Conservation (phyloP, 768 basidiomycete genomes). For the Dentipellis fragilis region DNA sequence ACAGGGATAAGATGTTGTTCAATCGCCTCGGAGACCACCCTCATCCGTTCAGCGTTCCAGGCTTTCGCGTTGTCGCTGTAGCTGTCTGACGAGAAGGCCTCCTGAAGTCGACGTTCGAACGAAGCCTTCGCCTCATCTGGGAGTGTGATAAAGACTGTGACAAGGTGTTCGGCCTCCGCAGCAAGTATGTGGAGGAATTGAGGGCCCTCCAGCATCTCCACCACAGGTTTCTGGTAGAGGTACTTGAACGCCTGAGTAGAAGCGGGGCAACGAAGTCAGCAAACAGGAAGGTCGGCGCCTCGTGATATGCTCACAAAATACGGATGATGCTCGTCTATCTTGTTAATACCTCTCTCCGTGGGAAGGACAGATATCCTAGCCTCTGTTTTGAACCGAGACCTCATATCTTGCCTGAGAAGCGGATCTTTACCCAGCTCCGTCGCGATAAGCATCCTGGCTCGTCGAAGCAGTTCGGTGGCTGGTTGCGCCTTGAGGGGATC, state of each 20-base stretch:
- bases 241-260: slow-evolving; percentile 85
- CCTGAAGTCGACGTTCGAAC: slow-evolving; percentile 66
- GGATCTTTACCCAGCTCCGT: slow-evolving; percentile 94
- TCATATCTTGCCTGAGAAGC: slow-evolving; percentile 66
- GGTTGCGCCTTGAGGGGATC: slow-evolving; percentile 47
- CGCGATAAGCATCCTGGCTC: slow-evolving; percentile 74
- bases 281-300: background rate
- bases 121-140: slow-evolving; percentile 49
- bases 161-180: slow-evolving; percentile 83
- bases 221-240: slow-evolving; percentile 66
- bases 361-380: slow-evolving; percentile 74
- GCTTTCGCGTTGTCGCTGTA: slow-evolving; percentile 77
- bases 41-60: slow-evolving; percentile 84
- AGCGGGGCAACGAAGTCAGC: background rate
- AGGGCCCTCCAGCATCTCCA: slow-evolving; percentile 54
- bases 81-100: slow-evolving; percentile 77
- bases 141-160: slow-evolving; percentile 64
- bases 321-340: slow-evolving; percentile 65
- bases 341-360: slow-evolving; percentile 75
- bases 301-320: slow-evolving; percentile 46
- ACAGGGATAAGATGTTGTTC: slow-evolving; percentile 76
- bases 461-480: slow-evolving; percentile 59
- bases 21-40: slow-evolving; percentile 69
- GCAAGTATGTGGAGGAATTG: slow-evolving; percentile 87
- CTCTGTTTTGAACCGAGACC: slow-evolving; percentile 63